Evolutionary conservation across 2,329 filamentous ascomycete genomes (phyloP).

Genomic region (Colletotrichum phormii): DNA sequence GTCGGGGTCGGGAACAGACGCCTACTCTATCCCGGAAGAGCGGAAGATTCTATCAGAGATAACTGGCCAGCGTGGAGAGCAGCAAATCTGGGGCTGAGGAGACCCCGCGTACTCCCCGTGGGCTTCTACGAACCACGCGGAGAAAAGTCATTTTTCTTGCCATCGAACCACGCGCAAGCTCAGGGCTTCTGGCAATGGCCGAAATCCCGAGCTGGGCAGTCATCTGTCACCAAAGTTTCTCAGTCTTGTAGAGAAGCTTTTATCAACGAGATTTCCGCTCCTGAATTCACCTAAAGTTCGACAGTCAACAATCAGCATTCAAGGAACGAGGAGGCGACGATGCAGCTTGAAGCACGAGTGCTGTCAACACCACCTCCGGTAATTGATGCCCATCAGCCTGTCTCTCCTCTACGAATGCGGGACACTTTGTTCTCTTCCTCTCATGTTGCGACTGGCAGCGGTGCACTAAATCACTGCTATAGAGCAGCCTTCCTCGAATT

Average conservation of each 20-base stretch:
- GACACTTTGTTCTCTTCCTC: neutral
- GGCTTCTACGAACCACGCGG: neutral
- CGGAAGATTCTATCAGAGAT: neutral
- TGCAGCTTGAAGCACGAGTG: neutral
- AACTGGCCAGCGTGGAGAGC: neutral
- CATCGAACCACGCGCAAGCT: neutral
- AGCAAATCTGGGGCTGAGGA: neutral
- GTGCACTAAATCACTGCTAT: neutral
- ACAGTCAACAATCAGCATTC: neutral
- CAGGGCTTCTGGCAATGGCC: neutral
- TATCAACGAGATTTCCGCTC: neutral
- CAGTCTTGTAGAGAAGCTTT: neutral
- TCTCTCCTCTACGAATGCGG: no score
- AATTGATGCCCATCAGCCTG: neutral
- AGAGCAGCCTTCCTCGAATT: neutral
- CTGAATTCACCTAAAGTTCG: neutral
- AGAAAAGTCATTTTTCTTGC: neutral
- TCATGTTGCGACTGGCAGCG: neutral
- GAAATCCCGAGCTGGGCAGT: neutral
- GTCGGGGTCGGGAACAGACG: neutral
- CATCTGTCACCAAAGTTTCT: neutral
- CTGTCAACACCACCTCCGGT: neutral
- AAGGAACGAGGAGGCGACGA: neutral
- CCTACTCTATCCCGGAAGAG: constrained; percentile 6
- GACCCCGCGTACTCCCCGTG: neutral